A percentile compares a stretch with the other conserved stretches of the same genome.
These are phyloP conservation scores for Fusarium sp. DNA, from an alignment of 2,329 filamentous ascomycete species.

Conservation along the genomic window DNA sequence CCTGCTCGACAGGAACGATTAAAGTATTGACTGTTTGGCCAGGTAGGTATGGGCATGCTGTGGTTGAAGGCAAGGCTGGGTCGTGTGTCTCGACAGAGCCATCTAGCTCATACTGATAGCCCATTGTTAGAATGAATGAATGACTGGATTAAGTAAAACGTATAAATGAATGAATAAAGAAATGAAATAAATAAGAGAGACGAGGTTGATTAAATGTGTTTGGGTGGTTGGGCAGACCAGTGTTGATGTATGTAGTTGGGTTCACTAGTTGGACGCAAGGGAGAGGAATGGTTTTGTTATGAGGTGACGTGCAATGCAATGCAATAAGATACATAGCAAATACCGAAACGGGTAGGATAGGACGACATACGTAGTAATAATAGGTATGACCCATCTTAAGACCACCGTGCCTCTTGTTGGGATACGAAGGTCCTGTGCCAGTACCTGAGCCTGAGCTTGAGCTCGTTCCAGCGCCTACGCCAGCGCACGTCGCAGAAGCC, in stretches of 20 bases:
- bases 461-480: slow-evolving; percentile 37
- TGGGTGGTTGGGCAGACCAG: slow-evolving; percentile 27
- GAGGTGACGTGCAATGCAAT: slow-evolving; percentile 12
- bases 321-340: slow-evolving; percentile 8
- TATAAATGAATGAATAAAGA: slow-evolving; percentile 8
- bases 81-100: slow-evolving; percentile 82
- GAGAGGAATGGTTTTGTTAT: slow-evolving; percentile 30
- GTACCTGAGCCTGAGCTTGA: slow-evolving; percentile 29
- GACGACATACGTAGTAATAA: slow-evolving; percentile 86
- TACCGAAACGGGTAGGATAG: slow-evolving; percentile 31
- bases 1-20: slow-evolving; percentile 78
- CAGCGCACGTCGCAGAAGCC: slow-evolving; percentile 39
- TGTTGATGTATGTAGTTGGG: slow-evolving; percentile 18
- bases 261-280: slow-evolving; percentile 34
- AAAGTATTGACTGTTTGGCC: slow-evolving; percentile 89
- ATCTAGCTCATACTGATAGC: slow-evolving; percentile 81
- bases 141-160: slow-evolving; percentile 6
- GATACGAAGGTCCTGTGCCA: slow-evolving; percentile 38
- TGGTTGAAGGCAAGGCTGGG: slow-evolving; percentile 77
- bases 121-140: slow-evolving; percentile 41
- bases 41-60: slow-evolving; percentile 84
- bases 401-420: slow-evolving; percentile 73
- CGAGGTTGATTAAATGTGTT: slow-evolving; percentile 31
- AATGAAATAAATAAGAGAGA: slow-evolving; percentile 20
- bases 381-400: slow-evolving; percentile 94